phyloP scores from a whole-genome alignment of 1,284 basidiomycete genomes.

The Pseudozyma tsukubaensis region DNA sequence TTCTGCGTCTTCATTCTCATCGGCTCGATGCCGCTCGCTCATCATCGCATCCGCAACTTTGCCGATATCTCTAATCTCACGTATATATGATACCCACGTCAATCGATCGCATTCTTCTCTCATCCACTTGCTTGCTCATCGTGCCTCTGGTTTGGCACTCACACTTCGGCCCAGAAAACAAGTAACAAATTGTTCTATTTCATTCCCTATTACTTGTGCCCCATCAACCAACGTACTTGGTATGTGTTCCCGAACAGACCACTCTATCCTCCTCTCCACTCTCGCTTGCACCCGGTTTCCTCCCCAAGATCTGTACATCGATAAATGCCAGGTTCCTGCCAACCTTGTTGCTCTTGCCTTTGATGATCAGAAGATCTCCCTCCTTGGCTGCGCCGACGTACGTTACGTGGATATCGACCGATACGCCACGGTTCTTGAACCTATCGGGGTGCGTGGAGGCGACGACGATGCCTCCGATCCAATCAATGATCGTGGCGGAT shows the following conservation, averaged over 20 bases:
- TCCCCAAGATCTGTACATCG: conserved; percentile 39
- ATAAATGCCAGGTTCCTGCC: conserved; percentile 55
- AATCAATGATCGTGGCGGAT: conserved; percentile 55
- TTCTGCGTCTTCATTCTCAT: no score
- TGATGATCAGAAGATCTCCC: conserved; percentile 51
- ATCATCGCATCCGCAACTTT: no score
- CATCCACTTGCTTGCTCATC: no score
- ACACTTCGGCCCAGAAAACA: background rate
- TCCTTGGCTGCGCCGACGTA: conserved; percentile 50
- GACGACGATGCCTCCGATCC: conserved; percentile 55
- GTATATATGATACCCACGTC: no score
- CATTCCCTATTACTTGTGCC: background rate
- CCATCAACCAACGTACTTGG: conserved; percentile 46
- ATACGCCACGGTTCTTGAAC: conserved; percentile 44
- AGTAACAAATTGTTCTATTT: background rate
- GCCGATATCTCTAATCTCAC: no score
- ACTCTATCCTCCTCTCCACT: conserved; percentile 34
- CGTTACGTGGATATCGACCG: conserved; percentile 53
- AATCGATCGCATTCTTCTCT: no score
- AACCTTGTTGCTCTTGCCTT: conserved; percentile 45
- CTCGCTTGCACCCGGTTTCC: conserved; percentile 27
- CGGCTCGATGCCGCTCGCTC: no score
- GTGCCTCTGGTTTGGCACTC: background rate
- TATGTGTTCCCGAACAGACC: conserved; percentile 41
- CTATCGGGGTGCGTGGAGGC: conserved; percentile 39